Evolutionary conservation across 768 basidiomycete genomes (phyloP), one percentile per base, ranked within the genome.

Genomic region (Psilocybe cyanescens): DNA sequence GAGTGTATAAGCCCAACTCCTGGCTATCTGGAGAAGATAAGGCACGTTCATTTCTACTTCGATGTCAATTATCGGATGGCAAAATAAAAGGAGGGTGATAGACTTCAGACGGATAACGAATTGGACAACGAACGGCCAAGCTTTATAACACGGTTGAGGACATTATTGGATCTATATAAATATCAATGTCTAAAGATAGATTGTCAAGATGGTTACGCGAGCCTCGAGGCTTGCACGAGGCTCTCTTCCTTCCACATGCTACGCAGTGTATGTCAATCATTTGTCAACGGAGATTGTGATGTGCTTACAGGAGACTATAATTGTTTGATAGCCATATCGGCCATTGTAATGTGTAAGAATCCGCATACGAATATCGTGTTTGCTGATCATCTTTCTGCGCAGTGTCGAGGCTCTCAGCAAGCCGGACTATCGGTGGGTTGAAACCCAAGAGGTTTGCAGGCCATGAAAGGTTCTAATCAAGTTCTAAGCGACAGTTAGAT

Each of bases 11-110:
- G 33, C 29, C 59, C 59, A 60, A 29, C 44, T 35, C 30, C 51
- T 47, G 31, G 53, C 59, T 33, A 52, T 35, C 52, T 60, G 59
- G n/a, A 47, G 45, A 12, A 54, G 17, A 35, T 54, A 60, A 35
- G 33, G 0, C 0, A 35, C 4, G 33, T 35, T 11, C 2, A 7
- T 35, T 11, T 11, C 33, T 24, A 24, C 24, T 24, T 24, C 24
- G 24, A 24, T 24, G 24, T 35, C 7, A 11, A 35, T 6, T 35
- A 11, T 35, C 11, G 33, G 33, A 11, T 35, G 11, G 33, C 11
- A 11, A 7, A 35, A 35, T 0, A 35, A 11, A 35, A 35, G 11
- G 6, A 35, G 6, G 33, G 33, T 11, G 11, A 35, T 16, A 16
- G 14, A 7, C n/a, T 11, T 12, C 41, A n/a, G 41, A 44, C 5